Base-by-base conservation (phyloP, 805 yeast genomes). In the Wickerhamomyces chambardii region DNA sequence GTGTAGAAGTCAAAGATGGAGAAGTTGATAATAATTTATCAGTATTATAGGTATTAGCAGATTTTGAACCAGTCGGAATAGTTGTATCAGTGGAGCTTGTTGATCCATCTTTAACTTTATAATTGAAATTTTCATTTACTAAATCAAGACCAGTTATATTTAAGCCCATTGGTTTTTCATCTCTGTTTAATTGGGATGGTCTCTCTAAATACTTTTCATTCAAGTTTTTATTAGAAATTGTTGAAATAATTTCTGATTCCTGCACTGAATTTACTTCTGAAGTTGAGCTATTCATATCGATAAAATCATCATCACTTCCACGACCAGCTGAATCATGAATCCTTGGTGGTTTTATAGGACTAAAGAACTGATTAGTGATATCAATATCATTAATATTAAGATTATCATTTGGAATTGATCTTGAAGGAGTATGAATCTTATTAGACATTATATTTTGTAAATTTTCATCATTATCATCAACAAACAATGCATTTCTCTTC, bases 321-420 rank as follows among this genome's bases (percentile, higher is more conserved):
- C 47, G 45, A 15, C 40, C 19, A 18, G 33, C 32, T 22, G 51
- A 47, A 12, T 43, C 42, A 9, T 44, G 38, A 6, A 40, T 18
- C 15, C 31, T 30, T 17, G 49, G 53, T 3, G 49, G 48, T 19
- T 55, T 50, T 4, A n/a, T n/a, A n/a, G n/a, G n/a, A 19, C 10
- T 19, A 19, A 8, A 8, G 2, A 4, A 8, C 22, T 19, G 7
- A 8, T 14, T 14, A 11, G 12, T 24, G 2, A 14, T 11, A 15
- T 18, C 24, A 14, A n/a, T 15, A 18, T 14, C 10, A 9, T 19
- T 10, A n/a, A 18, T 30, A 19, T n/a, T 15, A n/a, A 6, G 15
- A 7, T 14, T 10, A 6, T 19, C n/a, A 7, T 10, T 19, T 18
- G 16, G 14, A 14, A 16, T 14, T 30, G 24, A 5, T 5, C 7